Percentiles rank a stretch among this genome's conserved stretches.
Conservation (phyloP, 805 yeast genomes). For the Saccharomycopsis javanensis region DNA sequence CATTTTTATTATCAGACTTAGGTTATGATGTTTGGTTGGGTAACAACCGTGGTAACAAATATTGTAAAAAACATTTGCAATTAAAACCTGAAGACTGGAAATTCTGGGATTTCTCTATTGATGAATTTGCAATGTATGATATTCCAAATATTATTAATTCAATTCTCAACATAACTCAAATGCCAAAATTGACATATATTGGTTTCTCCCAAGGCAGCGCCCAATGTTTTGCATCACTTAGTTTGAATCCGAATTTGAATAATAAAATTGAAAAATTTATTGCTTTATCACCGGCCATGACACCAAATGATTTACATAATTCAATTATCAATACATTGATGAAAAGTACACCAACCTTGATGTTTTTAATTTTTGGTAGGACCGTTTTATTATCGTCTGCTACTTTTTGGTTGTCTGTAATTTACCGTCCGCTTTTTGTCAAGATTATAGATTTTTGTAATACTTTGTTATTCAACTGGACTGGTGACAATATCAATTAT, state of each 20-base stretch:
- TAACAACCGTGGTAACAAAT: slow-evolving; percentile 86
- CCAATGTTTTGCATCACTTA: slow-evolving; percentile 77
- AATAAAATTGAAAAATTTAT: slow-evolving; percentile 39
- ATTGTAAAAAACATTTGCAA: slow-evolving; percentile 67
- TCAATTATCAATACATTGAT: slow-evolving; percentile 66
- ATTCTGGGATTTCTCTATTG: slow-evolving; percentile 88
- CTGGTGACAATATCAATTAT: slow-evolving; percentile 54
- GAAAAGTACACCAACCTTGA: slow-evolving; percentile 63
- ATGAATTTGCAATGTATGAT: slow-evolving; percentile 85
- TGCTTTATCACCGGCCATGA: slow-evolving; percentile 90
- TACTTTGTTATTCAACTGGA: slow-evolving; percentile 70
- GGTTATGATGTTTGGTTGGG: slow-evolving; percentile 97
- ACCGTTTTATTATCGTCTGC: slow-evolving; percentile 69
- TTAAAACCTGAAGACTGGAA: slow-evolving; percentile 32
- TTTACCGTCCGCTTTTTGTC: slow-evolving; percentile 69
- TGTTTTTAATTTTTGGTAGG: slow-evolving; percentile 65
- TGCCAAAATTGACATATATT: slow-evolving; percentile 45
- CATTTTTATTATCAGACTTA: slow-evolving; percentile 62
- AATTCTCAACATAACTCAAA: slow-evolving; percentile 44
- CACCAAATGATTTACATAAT: slow-evolving; percentile 78
- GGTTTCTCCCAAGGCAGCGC: slow-evolving; percentile 95
- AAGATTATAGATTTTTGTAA: slow-evolving; percentile 64
- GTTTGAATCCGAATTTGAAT: slow-evolving; percentile 49
- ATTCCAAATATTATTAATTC: slow-evolving; percentile 78
- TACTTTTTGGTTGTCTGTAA: slow-evolving; percentile 58